These are phyloP conservation scores for Bacterosira constricta DNA, from an alignment of 108 stramenopile species.

Conservation along the genomic window DNA sequence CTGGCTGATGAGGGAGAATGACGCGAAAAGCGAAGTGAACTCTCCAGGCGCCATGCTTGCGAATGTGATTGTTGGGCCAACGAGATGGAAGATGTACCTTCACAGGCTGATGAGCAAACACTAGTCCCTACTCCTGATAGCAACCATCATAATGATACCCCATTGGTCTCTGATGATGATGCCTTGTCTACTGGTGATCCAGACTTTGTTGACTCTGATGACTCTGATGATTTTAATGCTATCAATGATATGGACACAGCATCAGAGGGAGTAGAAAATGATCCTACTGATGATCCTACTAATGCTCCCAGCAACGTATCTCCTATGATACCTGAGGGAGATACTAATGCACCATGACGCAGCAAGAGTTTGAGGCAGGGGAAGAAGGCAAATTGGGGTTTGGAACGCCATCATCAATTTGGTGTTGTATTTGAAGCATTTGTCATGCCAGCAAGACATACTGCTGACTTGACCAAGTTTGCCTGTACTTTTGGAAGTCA, in stretches of 20 bases:
- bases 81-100: too few species aligned
- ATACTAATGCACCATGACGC: neutral
- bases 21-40: neutral
- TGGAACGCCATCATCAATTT: neutral
- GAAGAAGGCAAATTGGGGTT: neutral
- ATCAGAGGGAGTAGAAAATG: too few species aligned
- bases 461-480: neutral
- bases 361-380: neutral
- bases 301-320: neutral
- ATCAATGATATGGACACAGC: too few species aligned
- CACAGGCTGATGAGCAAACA: neutral
- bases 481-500: neutral
- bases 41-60: neutral
- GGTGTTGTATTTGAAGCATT: neutral
- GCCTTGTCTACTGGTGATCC: neutral
- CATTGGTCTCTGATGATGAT: neutral
- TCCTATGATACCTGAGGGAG: neutral
- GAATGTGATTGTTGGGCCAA: neutral
- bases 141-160: neutral
- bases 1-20: neutral
- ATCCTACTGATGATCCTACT: neutral
- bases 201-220: too few species aligned
- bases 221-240: neutral
- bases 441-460: neutral
- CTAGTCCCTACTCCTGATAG: neutral